phyloP scores from a whole-genome alignment of 208 protist species.

The Wallacemonas sp. region DNA sequence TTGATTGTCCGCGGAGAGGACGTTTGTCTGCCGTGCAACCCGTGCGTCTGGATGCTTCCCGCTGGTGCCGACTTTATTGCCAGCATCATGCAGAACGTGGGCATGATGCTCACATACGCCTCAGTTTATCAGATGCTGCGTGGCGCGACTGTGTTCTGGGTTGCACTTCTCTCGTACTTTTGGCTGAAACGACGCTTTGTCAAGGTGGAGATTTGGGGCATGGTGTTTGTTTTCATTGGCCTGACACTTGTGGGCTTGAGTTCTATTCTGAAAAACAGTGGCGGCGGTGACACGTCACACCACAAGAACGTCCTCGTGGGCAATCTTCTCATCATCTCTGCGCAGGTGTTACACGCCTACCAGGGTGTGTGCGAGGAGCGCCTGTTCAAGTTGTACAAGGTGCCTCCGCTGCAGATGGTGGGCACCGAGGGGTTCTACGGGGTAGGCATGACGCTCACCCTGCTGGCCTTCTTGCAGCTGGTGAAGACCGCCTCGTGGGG shows the following conservation, averaged over 20 bases:
- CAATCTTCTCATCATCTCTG: slow-evolving; percentile 73
- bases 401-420: slow-evolving; percentile 84
- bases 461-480: slow-evolving; percentile 74
- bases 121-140: slow-evolving; percentile 94
- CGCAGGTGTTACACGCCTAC: slow-evolving; percentile 87
- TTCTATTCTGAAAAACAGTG: slow-evolving; percentile 18
- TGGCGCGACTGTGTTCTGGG: slow-evolving; percentile 89
- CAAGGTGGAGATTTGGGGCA: slow-evolving; percentile 65
- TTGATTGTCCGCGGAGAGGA: slow-evolving; percentile 27
- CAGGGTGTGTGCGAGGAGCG: slow-evolving; percentile 91
- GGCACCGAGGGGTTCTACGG: slow-evolving; percentile 91
- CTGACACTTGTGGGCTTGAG: slow-evolving; percentile 71
- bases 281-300: slow-evolving; percentile 7
- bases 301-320: slow-evolving; percentile 53
- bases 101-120: slow-evolving; percentile 83
- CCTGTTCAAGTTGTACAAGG: slow-evolving; percentile 60
- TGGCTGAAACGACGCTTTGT: slow-evolving; percentile 71
- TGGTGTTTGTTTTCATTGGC: slow-evolving; percentile 52
- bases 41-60: slow-evolving; percentile 59
- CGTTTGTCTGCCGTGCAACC: slow-evolving; percentile 48
- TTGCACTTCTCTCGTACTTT: slow-evolving; percentile 76
- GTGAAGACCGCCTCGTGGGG: slow-evolving; percentile 47
- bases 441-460: slow-evolving; percentile 55
- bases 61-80: slow-evolving; percentile 79
- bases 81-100: slow-evolving; percentile 85